A percentile compares a stretch with the other conserved stretches of the same genome.
phyloP scores from a whole-genome alignment of 129 eudicot species.

The Helianthus annuus region HanXRQr2.0-SUNRISE NC_035449.2:93565601-93566100 shows the following conservation, averaged over 20 bases:
- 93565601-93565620: conserved; percentile 30
- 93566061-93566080: no score
- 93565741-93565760: not conserved
- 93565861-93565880: not conserved
- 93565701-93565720: conserved; percentile 4
- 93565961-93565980: not conserved
- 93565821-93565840: no score
- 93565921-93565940: not conserved
- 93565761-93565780: no score
- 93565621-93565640: conserved; percentile 10
- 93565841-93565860: not conserved
- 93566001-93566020: not conserved
- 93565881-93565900: not conserved
- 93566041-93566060: no score
- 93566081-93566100: no score
- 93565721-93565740: not conserved
- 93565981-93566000: not conserved
- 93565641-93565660: conserved; percentile 11
- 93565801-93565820: not conserved
- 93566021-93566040: no score
- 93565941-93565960: not conserved
- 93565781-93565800: not conserved
- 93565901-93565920: no score
- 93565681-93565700: conserved; percentile 7
- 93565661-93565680: not conserved